Base-by-base conservation (phyloP, 306 rosid species). In the Amphicarpaea edgeworthii region DNA sequence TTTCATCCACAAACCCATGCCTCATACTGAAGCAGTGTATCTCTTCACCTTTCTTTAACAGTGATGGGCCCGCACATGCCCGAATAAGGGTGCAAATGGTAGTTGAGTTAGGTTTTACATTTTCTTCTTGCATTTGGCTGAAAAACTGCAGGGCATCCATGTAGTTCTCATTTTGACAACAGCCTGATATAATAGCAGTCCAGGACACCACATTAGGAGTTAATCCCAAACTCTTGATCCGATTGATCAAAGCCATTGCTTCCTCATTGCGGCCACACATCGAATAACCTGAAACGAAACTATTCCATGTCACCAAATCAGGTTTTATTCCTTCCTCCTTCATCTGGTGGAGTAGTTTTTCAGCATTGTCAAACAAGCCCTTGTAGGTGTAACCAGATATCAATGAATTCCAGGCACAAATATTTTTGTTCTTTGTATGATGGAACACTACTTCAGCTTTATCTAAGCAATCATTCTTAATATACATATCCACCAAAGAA, bases 131-230 rank as follows among this genome's bases (percentile, higher is more conserved):
- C 96, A 90, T 88, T 80, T 87, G 87, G 67, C 46, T 68, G 74
- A 90, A 90, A 78, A 79, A 69, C 62, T 76, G 70, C 20, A 88
- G 46, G 59, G 91, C 82, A 45, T 81, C 88, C 17, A 49, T 0
- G n/a, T 85, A 79, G 16, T 84, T 88, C 74, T 76, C 84, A 68
- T 84, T 88, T 46, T 82, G 87, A 76, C 90, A 69, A 79, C 87
- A 83, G 17, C 96, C 91, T 55, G 96, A 84, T 80, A 90, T 85
- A 72, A 90, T 69, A 47, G 93, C 88, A 75, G 96, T 90, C 96
- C 96, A 90, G 49, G 93, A 83, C 58, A 90, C 84, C 50, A 88
- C 93, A 70, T 85, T 88, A 57, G 91, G 91, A n/a, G 83, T 51
- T 21, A 82, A 67, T 46, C 93, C 93, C 1, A 73, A 87, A 76